phyloP scores from a whole-genome alignment of 139 green algal species.

The Mesotaenium endlicherianum region DNA sequence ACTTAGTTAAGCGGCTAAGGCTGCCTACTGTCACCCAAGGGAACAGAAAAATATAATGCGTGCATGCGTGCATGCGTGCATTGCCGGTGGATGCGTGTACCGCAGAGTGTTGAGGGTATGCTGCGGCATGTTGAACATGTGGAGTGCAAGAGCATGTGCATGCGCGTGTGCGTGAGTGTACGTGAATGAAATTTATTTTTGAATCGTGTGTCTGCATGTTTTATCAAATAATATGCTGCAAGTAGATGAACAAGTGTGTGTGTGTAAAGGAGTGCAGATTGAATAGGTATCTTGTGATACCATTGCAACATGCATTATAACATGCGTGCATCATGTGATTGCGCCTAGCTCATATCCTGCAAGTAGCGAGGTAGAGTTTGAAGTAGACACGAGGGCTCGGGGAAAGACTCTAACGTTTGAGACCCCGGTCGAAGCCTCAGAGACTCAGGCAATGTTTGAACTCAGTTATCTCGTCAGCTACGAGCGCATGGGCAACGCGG shows the following conservation, averaged over 20 bases:
- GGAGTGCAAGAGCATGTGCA: neutral
- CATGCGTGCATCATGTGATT: neutral
- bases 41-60: too few species aligned
- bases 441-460: constrained; percentile 12
- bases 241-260: neutral
- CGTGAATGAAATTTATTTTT: neutral
- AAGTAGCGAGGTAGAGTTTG: constrained; percentile 27
- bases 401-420: constrained; percentile 22
- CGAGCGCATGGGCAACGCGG: constrained; percentile 14
- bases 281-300: neutral
- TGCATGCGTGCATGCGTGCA: neutral
- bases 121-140: neutral
- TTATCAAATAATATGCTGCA: neutral
- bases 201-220: neutral
- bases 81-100: too few species aligned
- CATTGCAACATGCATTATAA: neutral
- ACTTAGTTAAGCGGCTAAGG: too few species aligned
- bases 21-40: too few species aligned
- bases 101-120: too few species aligned
- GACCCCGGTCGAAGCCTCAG: neutral
- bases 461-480: constrained; percentile 37
- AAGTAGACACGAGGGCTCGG: neutral
- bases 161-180: neutral
- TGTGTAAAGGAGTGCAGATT: neutral
- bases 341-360: neutral